Percentiles rank a stretch among this genome's conserved stretches.
phyloP scores from a whole-genome alignment of 2,329 filamentous ascomycete species.

The Clarireedia sp. region DNA sequence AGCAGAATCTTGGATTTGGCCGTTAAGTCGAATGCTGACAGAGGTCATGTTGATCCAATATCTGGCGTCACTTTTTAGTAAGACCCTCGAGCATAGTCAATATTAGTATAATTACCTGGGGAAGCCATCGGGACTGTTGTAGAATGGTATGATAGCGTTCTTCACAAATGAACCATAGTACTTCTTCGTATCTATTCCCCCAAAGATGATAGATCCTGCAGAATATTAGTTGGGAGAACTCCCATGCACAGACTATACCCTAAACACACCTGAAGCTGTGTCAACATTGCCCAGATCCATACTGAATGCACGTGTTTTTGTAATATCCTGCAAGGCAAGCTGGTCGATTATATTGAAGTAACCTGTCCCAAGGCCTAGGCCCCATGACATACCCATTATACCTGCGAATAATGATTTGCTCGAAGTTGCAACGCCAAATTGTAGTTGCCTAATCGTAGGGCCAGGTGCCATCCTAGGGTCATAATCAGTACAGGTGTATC shows the following conservation, averaged over 20 bases:
- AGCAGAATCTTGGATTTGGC: not conserved
- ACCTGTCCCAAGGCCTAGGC: slow-evolving; percentile 5
- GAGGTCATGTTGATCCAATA: slow-evolving; percentile 21
- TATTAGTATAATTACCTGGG: not conserved
- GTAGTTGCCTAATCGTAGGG: slow-evolving; percentile 1
- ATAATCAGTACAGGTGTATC: not conserved
- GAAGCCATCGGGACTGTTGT: slow-evolving; percentile 11
- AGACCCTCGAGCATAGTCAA: not conserved
- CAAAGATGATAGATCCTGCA: slow-evolving; percentile 18
- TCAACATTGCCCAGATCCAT: slow-evolving; percentile 15
- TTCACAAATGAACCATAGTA: slow-evolving; percentile 16
- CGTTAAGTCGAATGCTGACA: slow-evolving; percentile 12
- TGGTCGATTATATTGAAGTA: slow-evolving; percentile 15
- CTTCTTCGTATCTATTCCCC: slow-evolving; percentile 19
- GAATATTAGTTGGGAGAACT: not conserved
- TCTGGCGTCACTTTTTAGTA: slow-evolving; percentile 4
- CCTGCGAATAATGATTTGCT: slow-evolving; percentile 5
- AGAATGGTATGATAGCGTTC: slow-evolving; percentile 14
- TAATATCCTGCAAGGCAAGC: slow-evolving; percentile 13
- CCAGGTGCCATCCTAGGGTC: not conserved
- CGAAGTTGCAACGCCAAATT: slow-evolving; percentile 8
- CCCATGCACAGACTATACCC: not conserved
- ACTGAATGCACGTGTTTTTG: slow-evolving; percentile 18
- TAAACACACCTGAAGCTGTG: slow-evolving; percentile 10
- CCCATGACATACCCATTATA: slow-evolving; percentile 12